phyloP scores from a whole-genome alignment of 148 eudicot species.

The Cornus controversa region DNA sequence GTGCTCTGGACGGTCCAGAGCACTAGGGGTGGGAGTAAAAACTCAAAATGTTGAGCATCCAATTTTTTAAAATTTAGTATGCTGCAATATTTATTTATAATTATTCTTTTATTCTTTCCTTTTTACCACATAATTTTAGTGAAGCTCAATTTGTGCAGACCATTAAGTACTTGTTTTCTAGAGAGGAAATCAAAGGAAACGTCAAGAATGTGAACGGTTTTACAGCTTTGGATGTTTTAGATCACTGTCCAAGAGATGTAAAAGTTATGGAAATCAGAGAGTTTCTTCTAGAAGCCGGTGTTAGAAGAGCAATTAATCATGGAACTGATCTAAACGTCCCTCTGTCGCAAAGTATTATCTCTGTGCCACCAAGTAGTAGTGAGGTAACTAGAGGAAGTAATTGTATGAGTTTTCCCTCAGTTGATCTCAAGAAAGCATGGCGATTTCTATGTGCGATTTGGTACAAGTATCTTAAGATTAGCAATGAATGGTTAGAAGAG shows the following conservation, averaged over 20 bases:
- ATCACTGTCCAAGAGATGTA: slow-evolving; percentile 39
- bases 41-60: no score
- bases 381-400: not conserved
- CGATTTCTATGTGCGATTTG: not conserved
- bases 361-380: not conserved
- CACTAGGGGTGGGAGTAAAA: no score
- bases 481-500: not conserved
- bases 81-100: no score
- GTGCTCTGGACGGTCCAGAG: no score
- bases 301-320: not conserved
- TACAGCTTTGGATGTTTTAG: slow-evolving; percentile 33
- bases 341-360: not conserved
- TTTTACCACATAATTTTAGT: no score
- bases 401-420: not conserved
- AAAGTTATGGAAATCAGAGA: slow-evolving; percentile 32
- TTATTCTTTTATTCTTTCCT: no score
- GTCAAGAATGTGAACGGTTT: slow-evolving; percentile 29
- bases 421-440: not conserved
- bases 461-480: not conserved
- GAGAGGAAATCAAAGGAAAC: not conserved
- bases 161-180: slow-evolving; percentile 25
- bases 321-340: not conserved
- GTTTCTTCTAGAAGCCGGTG: slow-evolving; percentile 23
- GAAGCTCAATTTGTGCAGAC: slow-evolving; percentile 15
- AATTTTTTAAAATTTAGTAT: no score